Percentiles rank a stretch among this genome's conserved stretches.
Evolutionary conservation across 306 rosid genomes (phyloP).

Genomic region (Pachyrhizus erosus): DNA sequence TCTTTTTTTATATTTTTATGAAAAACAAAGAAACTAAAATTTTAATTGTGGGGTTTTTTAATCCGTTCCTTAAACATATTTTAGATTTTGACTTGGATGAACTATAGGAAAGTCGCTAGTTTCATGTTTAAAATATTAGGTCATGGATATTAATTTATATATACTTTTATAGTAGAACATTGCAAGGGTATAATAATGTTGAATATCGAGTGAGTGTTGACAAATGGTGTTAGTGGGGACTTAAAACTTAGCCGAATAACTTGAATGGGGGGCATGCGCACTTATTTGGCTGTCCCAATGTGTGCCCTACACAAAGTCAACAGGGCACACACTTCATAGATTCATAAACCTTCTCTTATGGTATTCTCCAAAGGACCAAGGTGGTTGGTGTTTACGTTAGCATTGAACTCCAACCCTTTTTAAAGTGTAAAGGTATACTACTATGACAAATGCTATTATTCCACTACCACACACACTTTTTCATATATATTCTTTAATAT

Average conservation of each 20-base stretch:
- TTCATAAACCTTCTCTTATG: constrained; percentile 4
- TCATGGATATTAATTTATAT: background rate
- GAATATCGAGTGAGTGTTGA: constrained; percentile 35
- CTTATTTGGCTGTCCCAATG: constrained; percentile 19
- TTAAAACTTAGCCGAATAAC: background rate
- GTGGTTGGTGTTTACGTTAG: constrained; percentile 1
- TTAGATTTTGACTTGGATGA: background rate
- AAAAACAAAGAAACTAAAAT: background rate
- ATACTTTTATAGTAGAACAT: background rate
- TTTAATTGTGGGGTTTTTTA: background rate
- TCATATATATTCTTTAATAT: too few relatives aligned
- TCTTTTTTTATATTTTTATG: background rate
- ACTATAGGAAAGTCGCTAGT: background rate
- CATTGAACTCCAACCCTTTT: background rate
- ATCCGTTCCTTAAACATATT: constrained; percentile 4
- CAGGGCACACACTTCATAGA: background rate
- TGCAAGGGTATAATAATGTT: background rate
- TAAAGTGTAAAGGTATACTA: too few relatives aligned
- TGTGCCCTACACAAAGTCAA: constrained; percentile 30
- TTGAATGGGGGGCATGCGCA: constrained; percentile 32
- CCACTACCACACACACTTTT: too few relatives aligned
- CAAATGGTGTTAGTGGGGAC: constrained; percentile 32
- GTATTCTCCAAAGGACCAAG: background rate
- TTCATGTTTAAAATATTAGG: background rate
- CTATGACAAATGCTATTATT: too few relatives aligned